Base-by-base conservation (phyloP, 1,139 yeast genomes). In the Taphrina communis region DNA sequence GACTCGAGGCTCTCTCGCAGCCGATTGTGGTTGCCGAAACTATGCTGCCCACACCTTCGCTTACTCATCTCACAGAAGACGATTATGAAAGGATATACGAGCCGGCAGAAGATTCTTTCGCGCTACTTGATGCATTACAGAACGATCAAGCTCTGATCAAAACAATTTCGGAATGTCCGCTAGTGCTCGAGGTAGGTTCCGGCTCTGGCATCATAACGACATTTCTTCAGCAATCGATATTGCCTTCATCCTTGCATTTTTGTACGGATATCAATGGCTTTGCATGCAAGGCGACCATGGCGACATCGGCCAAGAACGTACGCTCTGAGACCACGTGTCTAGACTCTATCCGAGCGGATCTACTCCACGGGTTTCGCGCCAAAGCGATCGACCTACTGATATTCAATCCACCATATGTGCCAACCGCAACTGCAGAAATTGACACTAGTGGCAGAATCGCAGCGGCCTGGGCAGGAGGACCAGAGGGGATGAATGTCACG, bases 321-420 rank as follows among this genome's bases (percentile, higher is more conserved):
- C 19, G 17, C 17, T 21, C 36, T 12, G 6, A 25, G 8, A 12
- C 50, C n/a, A 44, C 51, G 21, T 39, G 21, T n/a, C 50, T 65
- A 14, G 70, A 70, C 31, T 38, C 57, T 12, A 57, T 66, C 19
- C 63, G 68, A 48, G 61, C 72, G 21, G 36, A 44, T 36, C 50
- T 70, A 36, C n/a, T 50, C 14, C 44, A 61, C 35, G 70, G 66
- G 9, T 48, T 69, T 9, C 60, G 66, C 9, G 39, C 61, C 31
- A 14, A n/a, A 12, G 25, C 48, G 5, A 17, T 70, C 53, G 72
- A 70, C 57, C 35, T 70, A 21, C 57, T 70, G 9, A 21, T 70
- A 12, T 70, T 70, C 50, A 70, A 70, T 53, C 72, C 72, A 21
- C 72, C 72, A 4, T 70, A 70, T 58, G 72, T 70, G 21, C 72